These are phyloP conservation scores for Phytophthora crassamura DNA, from an alignment of 352 stramenopile species.

Conservation along the genomic window DNA sequence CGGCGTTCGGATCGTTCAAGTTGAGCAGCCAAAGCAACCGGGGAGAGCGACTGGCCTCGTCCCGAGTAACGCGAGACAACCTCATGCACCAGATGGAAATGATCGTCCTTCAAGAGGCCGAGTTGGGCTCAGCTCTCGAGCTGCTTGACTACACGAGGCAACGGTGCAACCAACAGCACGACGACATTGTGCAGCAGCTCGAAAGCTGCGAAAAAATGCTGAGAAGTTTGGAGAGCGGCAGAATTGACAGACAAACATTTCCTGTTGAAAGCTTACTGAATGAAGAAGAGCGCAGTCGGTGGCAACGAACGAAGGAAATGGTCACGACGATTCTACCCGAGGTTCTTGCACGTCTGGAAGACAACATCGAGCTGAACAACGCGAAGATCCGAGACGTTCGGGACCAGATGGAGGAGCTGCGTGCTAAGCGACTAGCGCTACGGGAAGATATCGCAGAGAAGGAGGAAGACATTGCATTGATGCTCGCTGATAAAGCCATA, in stretches of 20 bases:
- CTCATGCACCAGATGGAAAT: conserved; percentile 70
- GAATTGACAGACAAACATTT: neutral
- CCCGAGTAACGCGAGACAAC: conserved; percentile 54
- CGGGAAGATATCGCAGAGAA: conserved; percentile 66
- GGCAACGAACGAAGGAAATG: conserved; percentile 61
- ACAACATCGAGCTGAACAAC: conserved; percentile 74
- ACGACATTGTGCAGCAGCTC: conserved; percentile 56
- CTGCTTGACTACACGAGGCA: conserved; percentile 63
- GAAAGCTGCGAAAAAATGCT: conserved; percentile 53
- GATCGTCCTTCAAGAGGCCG: conserved; percentile 66
- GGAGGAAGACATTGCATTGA: conserved; percentile 67
- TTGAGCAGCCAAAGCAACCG: conserved; percentile 16
- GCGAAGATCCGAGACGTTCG: conserved; percentile 66
- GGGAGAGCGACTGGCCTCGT: conserved; percentile 45
- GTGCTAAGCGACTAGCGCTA: conserved; percentile 52
- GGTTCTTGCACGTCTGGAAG: conserved; percentile 56
- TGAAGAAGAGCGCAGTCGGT: conserved; percentile 48
- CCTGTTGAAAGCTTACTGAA: conserved; percentile 31
- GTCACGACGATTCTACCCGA: conserved; percentile 57
- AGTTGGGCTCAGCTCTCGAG: conserved; percentile 65
- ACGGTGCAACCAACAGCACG: conserved; percentile 50
- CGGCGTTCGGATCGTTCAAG: neutral
- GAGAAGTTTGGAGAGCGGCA: conserved; percentile 30
- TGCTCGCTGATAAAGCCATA: conserved; percentile 31
- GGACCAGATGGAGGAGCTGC: conserved; percentile 62